A percentile compares a stretch with the other conserved stretches of the same genome.
Evolutionary conservation across 345 rosid genomes (phyloP).

Genomic region (Gossypium bickii): DNA sequence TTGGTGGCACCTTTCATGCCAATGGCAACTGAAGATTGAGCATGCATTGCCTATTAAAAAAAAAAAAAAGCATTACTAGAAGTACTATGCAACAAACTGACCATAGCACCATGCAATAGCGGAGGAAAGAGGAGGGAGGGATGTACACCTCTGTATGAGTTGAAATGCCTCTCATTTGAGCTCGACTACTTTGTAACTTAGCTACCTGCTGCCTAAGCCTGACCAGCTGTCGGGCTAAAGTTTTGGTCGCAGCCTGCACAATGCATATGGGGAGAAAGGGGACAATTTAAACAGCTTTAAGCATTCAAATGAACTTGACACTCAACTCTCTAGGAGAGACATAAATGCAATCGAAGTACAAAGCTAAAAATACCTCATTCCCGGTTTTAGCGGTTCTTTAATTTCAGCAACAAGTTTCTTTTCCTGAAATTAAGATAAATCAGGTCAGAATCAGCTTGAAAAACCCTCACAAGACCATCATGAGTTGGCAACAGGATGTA

Average conservation of each 20-base stretch:
- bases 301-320: not conserved
- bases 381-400: conserved; percentile 88
- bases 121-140: not conserved
- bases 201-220: conserved; percentile 74
- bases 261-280: not conserved
- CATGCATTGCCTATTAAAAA: conserved; percentile 74
- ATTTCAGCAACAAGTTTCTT: conserved; percentile 93
- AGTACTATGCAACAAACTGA: not conserved
- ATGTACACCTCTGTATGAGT: conserved; percentile 82
- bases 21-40: conserved; percentile 81
- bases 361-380: conserved; percentile 56
- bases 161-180: conserved; percentile 96
- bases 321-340: not conserved
- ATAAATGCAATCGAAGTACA: not conserved
- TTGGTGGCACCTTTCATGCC: conserved; percentile 90
- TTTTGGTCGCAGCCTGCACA: conserved; percentile 75
- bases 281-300: not conserved
- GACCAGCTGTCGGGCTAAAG: conserved; percentile 66
- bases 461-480: conserved; percentile 1
- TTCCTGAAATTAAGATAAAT: conserved; percentile 49
- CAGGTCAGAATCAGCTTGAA: conserved; percentile 6
- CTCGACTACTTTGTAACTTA: conserved; percentile 87
- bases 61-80: conserved; percentile 19
- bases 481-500: conserved; percentile 28
- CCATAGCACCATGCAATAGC: not conserved